phyloP scores from a whole-genome alignment of 495 filamentous ascomycete genomes.

The Penicillium parvum region DNA sequence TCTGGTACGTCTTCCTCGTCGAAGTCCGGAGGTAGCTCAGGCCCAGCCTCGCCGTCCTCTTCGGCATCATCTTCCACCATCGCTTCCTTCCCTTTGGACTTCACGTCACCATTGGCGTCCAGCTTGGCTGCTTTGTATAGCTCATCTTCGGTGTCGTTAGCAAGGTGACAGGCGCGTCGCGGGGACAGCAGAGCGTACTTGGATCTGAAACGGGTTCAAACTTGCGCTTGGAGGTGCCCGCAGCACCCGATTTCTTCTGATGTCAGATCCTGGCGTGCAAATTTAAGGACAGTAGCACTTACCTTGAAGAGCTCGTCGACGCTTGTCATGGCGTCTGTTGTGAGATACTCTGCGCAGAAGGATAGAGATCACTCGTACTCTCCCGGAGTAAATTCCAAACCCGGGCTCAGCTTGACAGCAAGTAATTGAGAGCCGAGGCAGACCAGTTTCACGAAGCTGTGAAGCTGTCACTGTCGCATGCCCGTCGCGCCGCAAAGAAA shows the following conservation, averaged over 20 bases:
- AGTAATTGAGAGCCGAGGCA: background rate
- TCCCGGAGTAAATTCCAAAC: background rate
- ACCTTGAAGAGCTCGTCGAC: constrained; percentile 87
- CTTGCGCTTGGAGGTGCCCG: constrained; percentile 65
- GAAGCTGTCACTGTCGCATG: too few relatives aligned
- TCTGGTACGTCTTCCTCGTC: constrained; percentile 59
- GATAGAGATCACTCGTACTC: too few relatives aligned
- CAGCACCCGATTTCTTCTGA: constrained; percentile 39
- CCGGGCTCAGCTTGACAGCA: background rate
- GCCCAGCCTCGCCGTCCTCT: constrained; percentile 65
- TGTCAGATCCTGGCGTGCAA: constrained; percentile 13
- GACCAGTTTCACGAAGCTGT: background rate
- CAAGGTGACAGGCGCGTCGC: background rate
- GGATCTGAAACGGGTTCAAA: constrained; percentile 66
- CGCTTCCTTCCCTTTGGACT: constrained; percentile 54
- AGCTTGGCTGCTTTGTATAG: constrained; percentile 86
- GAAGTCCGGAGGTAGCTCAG: constrained; percentile 61
- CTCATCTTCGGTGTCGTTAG: constrained; percentile 50
- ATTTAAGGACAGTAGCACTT: constrained; percentile 6
- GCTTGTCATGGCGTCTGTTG: constrained; percentile 56
- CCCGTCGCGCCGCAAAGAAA: constrained; percentile 24
- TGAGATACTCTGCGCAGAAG: background rate
- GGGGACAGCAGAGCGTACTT: constrained; percentile 46
- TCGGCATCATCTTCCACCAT: constrained; percentile 58
- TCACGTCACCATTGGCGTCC: constrained; percentile 54